These are phyloP conservation scores for Suillus cothurnatus DNA, from an alignment of 768 basidiomycete genomes.

Conservation along the genomic window DNA sequence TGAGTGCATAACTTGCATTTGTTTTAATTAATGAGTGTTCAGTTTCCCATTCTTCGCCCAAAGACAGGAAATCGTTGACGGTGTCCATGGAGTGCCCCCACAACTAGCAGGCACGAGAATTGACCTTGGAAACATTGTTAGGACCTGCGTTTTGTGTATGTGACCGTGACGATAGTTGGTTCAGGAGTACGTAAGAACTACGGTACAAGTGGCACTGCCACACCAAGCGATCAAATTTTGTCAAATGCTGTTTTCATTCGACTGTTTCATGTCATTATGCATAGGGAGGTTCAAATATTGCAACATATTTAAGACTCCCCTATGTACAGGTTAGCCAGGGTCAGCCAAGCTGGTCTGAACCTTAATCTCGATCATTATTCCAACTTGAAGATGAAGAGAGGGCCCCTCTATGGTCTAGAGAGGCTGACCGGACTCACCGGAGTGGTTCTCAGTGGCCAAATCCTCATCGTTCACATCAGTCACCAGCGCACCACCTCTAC, in stretches of 20 bases:
- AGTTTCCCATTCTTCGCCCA: neutral
- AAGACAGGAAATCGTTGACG: neutral
- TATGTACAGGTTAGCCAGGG: neutral
- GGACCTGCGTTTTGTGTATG: neutral
- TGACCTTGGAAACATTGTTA: neutral
- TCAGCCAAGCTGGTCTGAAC: neutral
- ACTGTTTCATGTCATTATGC: no score
- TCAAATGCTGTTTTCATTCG: neutral
- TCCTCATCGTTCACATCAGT: neutral
- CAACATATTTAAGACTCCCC: neutral
- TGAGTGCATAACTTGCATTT: neutral
- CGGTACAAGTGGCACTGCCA: neutral
- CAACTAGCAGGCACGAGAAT: neutral
- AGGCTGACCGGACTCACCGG: conserved; percentile 1
- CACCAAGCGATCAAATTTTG: neutral
- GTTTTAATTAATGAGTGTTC: neutral
- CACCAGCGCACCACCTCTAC: neutral
- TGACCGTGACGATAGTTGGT: no score
- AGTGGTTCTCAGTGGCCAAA: no score
- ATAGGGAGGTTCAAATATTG: no score
- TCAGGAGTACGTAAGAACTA: no score
- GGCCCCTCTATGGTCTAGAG: neutral
- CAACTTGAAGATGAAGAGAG: neutral
- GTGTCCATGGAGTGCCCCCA: neutral
- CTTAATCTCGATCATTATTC: neutral